Evolutionary conservation across 441 rosid species (phyloP).

Genomic region (Jatropha multifida): DNA sequence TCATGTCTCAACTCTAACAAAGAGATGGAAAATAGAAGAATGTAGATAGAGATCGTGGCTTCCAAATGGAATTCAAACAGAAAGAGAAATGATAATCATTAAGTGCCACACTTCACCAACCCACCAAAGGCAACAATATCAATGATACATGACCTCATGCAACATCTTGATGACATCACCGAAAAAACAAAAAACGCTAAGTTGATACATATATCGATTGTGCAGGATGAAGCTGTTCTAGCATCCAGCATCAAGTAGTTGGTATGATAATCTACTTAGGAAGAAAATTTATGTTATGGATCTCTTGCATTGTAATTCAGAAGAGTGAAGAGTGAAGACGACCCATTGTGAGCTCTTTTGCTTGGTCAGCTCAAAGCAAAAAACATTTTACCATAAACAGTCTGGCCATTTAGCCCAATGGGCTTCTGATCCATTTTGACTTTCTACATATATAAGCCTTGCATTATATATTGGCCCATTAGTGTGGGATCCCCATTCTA

Average conservation of each 20-base stretch:
- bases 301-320: too few relatives aligned
- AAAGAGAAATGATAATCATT: neutral
- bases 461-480: neutral
- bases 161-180: neutral
- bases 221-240: too few relatives aligned
- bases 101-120: slow-evolving; percentile 31
- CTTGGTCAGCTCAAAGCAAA: too few relatives aligned
- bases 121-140: slow-evolving; percentile 12
- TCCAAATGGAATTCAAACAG: neutral
- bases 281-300: too few relatives aligned
- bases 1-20: neutral
- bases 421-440: neutral
- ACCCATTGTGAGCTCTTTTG: too few relatives aligned
- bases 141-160: neutral
- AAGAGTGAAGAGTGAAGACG: too few relatives aligned
- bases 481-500: neutral
- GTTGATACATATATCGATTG: too few relatives aligned
- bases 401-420: too few relatives aligned
- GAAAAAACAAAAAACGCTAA: neutral
- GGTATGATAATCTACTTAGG: too few relatives aligned
- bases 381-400: too few relatives aligned
- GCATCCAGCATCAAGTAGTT: too few relatives aligned
- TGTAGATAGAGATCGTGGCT: neutral
- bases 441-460: neutral
- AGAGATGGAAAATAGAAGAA: neutral